Evolutionary conservation across 179 eudicot genomes (phyloP).

Genomic region (Vitellaria paradoxa): DNA sequence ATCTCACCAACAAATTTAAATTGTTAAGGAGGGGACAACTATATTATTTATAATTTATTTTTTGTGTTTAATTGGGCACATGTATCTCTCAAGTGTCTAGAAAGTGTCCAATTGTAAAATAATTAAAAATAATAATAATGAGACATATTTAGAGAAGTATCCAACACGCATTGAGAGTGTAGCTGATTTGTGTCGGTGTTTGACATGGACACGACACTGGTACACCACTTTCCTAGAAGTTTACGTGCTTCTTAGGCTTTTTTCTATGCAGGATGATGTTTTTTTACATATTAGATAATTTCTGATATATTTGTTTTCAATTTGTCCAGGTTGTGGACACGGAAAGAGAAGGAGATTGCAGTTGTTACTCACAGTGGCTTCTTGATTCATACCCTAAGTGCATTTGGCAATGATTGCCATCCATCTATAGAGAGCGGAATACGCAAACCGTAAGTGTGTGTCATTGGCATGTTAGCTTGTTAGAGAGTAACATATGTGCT

Average conservation of each 20-base stretch:
- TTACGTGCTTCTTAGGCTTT: background rate
- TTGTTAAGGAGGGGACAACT: no score
- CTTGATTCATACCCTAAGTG: constrained; percentile 49
- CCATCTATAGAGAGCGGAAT: constrained; percentile 56
- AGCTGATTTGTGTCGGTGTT: no score
- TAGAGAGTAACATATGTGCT: background rate
- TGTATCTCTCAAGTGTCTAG: no score
- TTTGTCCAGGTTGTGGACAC: constrained; percentile 65
- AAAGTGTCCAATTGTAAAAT: no score
- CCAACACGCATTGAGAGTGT: no score
- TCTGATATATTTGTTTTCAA: background rate
- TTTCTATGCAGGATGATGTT: background rate
- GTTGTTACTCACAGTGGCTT: constrained; percentile 82
- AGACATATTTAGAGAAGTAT: no score
- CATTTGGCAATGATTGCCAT: constrained; percentile 80
- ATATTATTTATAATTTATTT: no score
- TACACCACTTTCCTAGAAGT: no score
- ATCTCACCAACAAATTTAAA: no score
- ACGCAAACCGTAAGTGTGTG: constrained; percentile 52
- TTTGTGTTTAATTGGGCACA: no score
- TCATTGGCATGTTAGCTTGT: background rate
- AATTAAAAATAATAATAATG: no score
- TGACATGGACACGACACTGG: no score
- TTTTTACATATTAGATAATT: background rate
- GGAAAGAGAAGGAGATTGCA: constrained; percentile 89